Base-by-base conservation (phyloP, 2,329 filamentous ascomycete species). In the Cordyceps militaris region DNA sequence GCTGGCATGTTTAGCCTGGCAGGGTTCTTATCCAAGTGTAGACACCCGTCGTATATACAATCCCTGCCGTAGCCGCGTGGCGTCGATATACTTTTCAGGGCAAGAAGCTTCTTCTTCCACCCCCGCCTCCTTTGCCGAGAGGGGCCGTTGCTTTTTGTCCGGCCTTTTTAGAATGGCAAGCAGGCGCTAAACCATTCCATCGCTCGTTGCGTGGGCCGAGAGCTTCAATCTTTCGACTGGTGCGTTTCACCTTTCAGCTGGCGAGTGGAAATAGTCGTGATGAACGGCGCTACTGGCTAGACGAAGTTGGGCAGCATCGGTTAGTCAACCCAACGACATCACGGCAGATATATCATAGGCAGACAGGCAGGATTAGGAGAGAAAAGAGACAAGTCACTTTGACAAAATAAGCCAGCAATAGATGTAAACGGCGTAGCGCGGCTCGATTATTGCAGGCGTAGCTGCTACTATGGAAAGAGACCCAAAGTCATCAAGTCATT, bases 391-490 rank as follows among this genome's bases (percentile, higher is more conserved):
- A 16, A 21, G 14, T 13, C 4, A 42, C 16, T 30, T 42, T n/a
- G 4, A n/a, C 51, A 34, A 24, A 28, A 1, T n/a, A 6, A 34
- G 19, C 24, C 7, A 34, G 8, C 16, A 19, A 4, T 56, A 7
- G 13, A 42, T 49, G 23, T 10, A 42, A 49, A 56, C 42, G 16
- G 44, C 24, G 26, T 32, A 28, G 44, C 44, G 32, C 42, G 53
- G 53, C 53, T 56, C 24, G 44, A 49, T 56, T 56, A 49, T 49
- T n/a, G 44, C 53, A 56, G 53, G 42, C 34, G 42, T 56, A 19
- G 43, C 53, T 56, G 44, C 44, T 56, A 56, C 53, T 56, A 34
- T 21, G 32, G 28, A 56, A 30, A 38, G 23, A 40, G 30, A 55
- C 52, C 24, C 44, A 42, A 48, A 30, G 53, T 48, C 53, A 40